phyloP scores from a whole-genome alignment of 306 rosid species.

The Cotoneaster glaucophyllus region DNA sequence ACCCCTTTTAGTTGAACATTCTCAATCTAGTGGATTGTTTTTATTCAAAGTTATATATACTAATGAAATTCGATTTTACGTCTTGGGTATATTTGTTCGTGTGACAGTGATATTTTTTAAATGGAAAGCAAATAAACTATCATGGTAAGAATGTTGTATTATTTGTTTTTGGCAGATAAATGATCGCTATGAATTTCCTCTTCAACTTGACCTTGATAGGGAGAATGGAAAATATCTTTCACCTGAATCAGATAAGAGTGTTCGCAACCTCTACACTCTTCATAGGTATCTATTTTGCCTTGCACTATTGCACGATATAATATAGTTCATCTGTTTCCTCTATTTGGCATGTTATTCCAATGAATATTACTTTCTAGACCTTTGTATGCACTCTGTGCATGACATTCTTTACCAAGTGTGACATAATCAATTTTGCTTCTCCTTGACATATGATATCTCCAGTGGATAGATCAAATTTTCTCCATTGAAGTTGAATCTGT shows the following conservation, averaged over 20 bases:
- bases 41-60: not conserved
- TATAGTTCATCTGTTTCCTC: not conserved
- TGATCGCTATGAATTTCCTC: slow-evolving; percentile 92
- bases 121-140: not conserved
- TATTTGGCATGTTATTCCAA: not conserved
- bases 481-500: not conserved
- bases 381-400: not conserved
- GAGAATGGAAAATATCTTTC: slow-evolving; percentile 81
- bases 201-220: slow-evolving; percentile 91
- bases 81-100: not conserved
- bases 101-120: not conserved
- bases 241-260: slow-evolving; percentile 81
- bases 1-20: not conserved
- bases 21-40: not conserved
- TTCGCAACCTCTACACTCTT: slow-evolving; percentile 87
- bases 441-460: not conserved
- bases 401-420: not conserved
- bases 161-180: slow-evolving; percentile 51
- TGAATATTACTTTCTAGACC: not conserved
- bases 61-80: not conserved
- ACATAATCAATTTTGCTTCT: not conserved
- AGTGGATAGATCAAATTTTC: not conserved
- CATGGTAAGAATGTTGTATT: not conserved
- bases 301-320: slow-evolving; percentile 3
- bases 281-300: slow-evolving; percentile 56